Percentiles rank a stretch among this genome's conserved stretches.
Evolutionary conservation across 2,329 filamentous ascomycete genomes (phyloP).

Genomic region (Leptographium galeiforme): DNA sequence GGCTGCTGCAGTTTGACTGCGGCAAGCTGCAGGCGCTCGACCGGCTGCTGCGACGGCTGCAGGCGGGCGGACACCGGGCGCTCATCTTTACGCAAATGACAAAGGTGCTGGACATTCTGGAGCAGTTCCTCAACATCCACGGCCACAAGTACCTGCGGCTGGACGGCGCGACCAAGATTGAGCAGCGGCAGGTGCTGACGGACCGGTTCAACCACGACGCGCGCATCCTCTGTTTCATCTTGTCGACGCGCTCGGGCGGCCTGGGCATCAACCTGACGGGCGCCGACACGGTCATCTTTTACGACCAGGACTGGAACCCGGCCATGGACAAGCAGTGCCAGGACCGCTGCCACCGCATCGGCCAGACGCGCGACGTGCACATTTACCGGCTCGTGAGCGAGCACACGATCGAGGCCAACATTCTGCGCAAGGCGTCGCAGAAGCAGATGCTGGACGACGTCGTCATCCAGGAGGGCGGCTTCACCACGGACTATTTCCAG

Average conservation of each 20-base stretch:
- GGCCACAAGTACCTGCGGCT: slow-evolving; percentile 92
- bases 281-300: slow-evolving; percentile 96
- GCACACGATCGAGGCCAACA: slow-evolving; percentile 95
- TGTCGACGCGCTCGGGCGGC: slow-evolving; percentile 87
- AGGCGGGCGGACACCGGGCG: slow-evolving; percentile 81
- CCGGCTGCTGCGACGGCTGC: slow-evolving; percentile 69
- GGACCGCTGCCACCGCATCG: slow-evolving; percentile 91
- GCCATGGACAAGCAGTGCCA: slow-evolving; percentile 99
- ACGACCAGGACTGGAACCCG: slow-evolving; percentile 98
- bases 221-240: slow-evolving; percentile 86
- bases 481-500: slow-evolving; percentile 93
- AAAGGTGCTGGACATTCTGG: slow-evolving; percentile 90
- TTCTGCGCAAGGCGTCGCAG: slow-evolving; percentile 88
- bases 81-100: slow-evolving; percentile 99
- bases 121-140: slow-evolving; percentile 96
- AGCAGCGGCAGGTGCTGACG: slow-evolving; percentile 87
- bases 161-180: slow-evolving; percentile 91
- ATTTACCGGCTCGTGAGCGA: slow-evolving; percentile 92
- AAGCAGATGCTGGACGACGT: slow-evolving; percentile 97
- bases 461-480: slow-evolving; percentile 94
- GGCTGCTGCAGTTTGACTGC: slow-evolving; percentile 94
- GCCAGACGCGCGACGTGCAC: slow-evolving; percentile 92
- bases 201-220: slow-evolving; percentile 94
- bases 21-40: slow-evolving; percentile 90
- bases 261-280: slow-evolving; percentile 94